Evolutionary conservation across 345 rosid genomes (phyloP), one percentile per base, ranked within the genome.

Genomic region (Heritiera littoralis): DNA sequence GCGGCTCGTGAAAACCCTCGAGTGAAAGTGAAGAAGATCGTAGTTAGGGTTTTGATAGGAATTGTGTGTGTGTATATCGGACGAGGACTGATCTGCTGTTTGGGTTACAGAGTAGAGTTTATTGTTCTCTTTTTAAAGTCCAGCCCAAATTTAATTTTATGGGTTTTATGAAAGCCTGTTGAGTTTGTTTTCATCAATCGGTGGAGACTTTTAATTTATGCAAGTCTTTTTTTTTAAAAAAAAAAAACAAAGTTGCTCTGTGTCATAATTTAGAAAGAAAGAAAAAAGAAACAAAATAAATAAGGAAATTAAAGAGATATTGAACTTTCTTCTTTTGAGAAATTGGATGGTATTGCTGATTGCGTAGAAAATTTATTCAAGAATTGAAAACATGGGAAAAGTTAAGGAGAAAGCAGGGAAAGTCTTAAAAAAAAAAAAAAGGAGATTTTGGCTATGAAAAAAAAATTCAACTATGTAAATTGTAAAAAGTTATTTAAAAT

Each of bases 1-100:
- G 79, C 83, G 46, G 61, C 82, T 41, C 8, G 45, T 23, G 82
- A 20, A 80, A 82, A 80, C 79, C 81, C 81, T 56, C 0, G 51
- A 2, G 30, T 1, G 7, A 43, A 20, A 73, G 80, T 11, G 76
- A 74, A 41, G 76, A 63, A 1, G 61, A 17, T 6, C 5, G 43
- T 0, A 41, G 30, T 2, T 48, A 71, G 82, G 78, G 78, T 69
- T 78, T 80, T 72, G 14, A 23, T 55, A 13, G 15, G 15, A 8
- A n/a, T 18, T 56, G 4, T n/a, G 9, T 0, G 15, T 49, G 40
- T 58, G 49, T 59, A 11, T 40, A 5, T 12, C 38, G 6, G 5
- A 63, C 8, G 65, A 60, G 65, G 10, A 18, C 1, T 59, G 64
- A 59, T 59, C 32, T 20, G 64, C 5, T 59, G 32, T 59, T n/a